Evolutionary conservation across 2,329 filamentous ascomycete species (phyloP).

Genomic region (Ceratocystis albifundus): DNA sequence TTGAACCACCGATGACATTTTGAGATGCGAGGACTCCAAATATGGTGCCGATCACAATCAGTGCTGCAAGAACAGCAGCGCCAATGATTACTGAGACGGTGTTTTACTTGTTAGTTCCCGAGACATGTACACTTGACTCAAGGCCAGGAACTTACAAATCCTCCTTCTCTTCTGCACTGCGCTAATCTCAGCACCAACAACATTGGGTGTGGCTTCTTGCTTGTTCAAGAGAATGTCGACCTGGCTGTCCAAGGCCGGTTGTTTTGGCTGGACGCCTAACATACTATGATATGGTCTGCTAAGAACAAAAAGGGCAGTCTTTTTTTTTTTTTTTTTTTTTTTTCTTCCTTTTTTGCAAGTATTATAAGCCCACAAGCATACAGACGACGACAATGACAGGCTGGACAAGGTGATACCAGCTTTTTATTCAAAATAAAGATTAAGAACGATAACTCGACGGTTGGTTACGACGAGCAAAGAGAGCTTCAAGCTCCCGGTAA

Average conservation of each 20-base stretch:
- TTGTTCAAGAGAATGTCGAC: constrained; percentile 7
- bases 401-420: too few relatives aligned
- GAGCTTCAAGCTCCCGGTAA: neutral
- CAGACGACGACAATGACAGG: too few relatives aligned
- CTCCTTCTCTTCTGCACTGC: constrained; percentile 9
- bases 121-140: neutral
- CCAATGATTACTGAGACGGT: constrained; percentile 9
- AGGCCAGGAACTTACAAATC: constrained; percentile 5
- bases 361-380: too few relatives aligned
- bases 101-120: neutral
- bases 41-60: constrained; percentile 15
- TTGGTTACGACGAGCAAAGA: neutral
- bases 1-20: constrained; percentile 14
- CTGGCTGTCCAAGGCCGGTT: constrained; percentile 14
- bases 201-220: neutral
- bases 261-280: neutral
- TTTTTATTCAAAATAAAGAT: neutral
- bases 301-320: neutral
- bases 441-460: too few relatives aligned
- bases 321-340: neutral
- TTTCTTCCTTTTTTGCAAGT: neutral
- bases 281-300: neutral
- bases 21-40: constrained; percentile 21
- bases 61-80: constrained; percentile 12
- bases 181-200: neutral